Conservation (phyloP, 2,329 filamentous ascomycete species). For the Raffaelea albimanens region DNA sequence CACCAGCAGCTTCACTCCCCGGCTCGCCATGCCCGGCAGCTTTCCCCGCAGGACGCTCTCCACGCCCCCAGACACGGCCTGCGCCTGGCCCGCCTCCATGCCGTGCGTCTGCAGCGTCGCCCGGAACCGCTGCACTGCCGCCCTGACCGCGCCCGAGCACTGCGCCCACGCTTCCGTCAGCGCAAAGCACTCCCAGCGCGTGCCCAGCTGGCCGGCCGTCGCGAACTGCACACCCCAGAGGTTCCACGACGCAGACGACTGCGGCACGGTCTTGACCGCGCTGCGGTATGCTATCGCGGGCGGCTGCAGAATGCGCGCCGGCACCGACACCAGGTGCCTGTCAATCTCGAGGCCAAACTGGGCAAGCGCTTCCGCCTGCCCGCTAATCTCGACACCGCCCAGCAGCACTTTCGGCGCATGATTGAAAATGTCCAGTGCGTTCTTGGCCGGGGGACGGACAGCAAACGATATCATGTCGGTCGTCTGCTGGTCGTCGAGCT, state of each 20-base stretch:
- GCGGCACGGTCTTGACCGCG: neutral
- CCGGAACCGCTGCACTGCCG: neutral
- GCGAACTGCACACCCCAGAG: neutral
- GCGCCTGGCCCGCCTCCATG: neutral
- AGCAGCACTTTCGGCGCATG: neutral
- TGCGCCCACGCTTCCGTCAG: neutral
- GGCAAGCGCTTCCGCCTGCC: neutral
- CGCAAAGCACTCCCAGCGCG: neutral
- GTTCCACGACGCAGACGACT: neutral
- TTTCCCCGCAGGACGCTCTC: too few species aligned
- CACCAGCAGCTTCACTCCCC: slow-evolving; percentile 29
- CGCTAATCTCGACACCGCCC: too few species aligned
- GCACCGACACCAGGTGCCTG: neutral
- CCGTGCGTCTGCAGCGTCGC: neutral
- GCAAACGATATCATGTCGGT: slow-evolving; percentile 52
- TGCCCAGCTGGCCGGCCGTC: neutral
- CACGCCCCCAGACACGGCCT: too few species aligned
- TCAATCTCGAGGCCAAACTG: neutral
- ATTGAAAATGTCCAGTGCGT: slow-evolving; percentile 42
- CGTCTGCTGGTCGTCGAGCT: slow-evolving; percentile 44
- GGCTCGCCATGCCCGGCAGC: too few species aligned
- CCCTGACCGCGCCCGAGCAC: neutral
- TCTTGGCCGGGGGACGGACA: slow-evolving; percentile 43
- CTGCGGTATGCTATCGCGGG: neutral
- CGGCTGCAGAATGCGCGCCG: neutral